These are phyloP conservation scores for Sphagnum fallax DNA, from an alignment of 228 moss, liverwort and hornwort genomes.

Conservation along the genomic window DNA sequence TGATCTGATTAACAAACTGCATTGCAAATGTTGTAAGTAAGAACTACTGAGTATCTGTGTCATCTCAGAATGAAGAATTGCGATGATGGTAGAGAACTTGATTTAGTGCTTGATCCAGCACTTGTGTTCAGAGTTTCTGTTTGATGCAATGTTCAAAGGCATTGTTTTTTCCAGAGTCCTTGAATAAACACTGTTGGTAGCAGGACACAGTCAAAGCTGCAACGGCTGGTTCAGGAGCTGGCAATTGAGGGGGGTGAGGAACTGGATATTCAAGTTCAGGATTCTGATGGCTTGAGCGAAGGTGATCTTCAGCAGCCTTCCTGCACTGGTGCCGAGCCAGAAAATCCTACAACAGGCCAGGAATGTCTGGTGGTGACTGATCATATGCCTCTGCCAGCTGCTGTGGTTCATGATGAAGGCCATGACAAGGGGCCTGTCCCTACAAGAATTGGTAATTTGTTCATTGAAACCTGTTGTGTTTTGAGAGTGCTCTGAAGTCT, in stretches of 20 bases:
- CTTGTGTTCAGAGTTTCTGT: neutral
- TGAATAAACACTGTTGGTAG: neutral
- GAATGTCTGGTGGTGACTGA: conserved; percentile 4
- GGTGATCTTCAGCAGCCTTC: conserved; percentile 9
- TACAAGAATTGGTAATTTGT: conserved; percentile 3
- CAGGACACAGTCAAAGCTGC: conserved; percentile 15
- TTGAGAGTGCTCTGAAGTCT: no score
- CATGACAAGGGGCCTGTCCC: neutral
- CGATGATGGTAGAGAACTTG: no score
- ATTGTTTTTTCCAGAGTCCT: no score
- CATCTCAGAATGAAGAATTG: neutral
- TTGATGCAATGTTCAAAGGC: neutral
- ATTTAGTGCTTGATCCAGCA: neutral
- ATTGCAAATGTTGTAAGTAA: no score
- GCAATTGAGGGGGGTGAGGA: conserved; percentile 7
- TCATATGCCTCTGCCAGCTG: conserved; percentile 5
- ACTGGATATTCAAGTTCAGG: conserved; percentile 10
- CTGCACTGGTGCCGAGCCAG: conserved; percentile 2
- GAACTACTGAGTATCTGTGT: no score
- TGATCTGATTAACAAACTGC: no score
- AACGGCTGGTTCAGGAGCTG: conserved; percentile 15
- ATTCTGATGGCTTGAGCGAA: conserved; percentile 10
- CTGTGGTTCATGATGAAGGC: neutral
- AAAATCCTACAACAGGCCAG: neutral
- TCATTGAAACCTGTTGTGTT: neutral